Base-by-base conservation (phyloP, 106 monocot genomes). In the Phalaenopsis aphrodite region DNA sequence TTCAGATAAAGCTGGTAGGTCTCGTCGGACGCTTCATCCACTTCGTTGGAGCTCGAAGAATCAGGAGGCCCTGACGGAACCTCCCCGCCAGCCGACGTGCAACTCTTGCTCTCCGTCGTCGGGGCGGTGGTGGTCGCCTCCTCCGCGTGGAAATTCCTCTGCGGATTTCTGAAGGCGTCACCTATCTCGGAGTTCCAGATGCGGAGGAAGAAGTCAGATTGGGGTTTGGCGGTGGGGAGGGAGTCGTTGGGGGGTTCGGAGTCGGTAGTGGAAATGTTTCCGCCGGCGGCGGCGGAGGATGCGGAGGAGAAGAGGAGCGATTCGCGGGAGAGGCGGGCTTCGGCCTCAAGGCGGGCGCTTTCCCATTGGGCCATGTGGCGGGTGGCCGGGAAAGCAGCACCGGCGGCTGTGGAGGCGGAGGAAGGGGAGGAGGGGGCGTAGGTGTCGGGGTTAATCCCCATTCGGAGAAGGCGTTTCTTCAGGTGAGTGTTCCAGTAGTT, bases 111-210 rank as follows among this genome's bases (percentile, higher is more conserved):
- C 30, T 58, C 68, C 72, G 76, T 56, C 55, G 78, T 48, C 12
- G 81, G 78, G 3, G 52, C 52, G 12, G 52, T 52, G 14, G 52
- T 12, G 14, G 52, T 12, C 0, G 77, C 86, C 37, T 80, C 66
- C 16, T 80, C 78, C 6, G 79, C 72, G 14, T 80, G 80, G 9
- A 21, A 19, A 5, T 6, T 21, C 4, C n/a, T 19, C 4, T 21
- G 52, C 17, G n/a, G 79, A 36, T 74, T 67, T 39, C 92, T 81
- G 83, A 94, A 98, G 16, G 90, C 55, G 46, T 88, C 87, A 21
- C 97, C 97, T 24, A 91, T 75, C 8, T 92, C 92, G 36, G 97
- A 98, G 82, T 98, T 90, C 97, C 97, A 98, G 12, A 98, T 89
- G 24, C 90, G 85, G 12, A 98, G 87, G 69, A 94, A 92, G 82